Evolutionary conservation across 2,329 filamentous ascomycete genomes (phyloP).

Genomic region (Penicillium sp.): DNA sequence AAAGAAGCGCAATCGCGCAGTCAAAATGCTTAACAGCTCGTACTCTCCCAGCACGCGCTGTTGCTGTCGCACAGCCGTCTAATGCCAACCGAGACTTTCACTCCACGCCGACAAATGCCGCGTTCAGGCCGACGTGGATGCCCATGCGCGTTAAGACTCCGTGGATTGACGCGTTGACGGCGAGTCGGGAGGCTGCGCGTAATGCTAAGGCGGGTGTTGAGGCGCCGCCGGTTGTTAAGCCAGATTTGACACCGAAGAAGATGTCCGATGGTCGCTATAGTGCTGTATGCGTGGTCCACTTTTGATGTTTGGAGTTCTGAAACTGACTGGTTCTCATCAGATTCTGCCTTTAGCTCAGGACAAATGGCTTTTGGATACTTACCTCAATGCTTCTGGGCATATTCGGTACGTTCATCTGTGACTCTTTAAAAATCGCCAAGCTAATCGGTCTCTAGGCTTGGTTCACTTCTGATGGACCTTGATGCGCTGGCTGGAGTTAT

Average conservation of each 20-base stretch:
- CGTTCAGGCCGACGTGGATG: slow-evolving; percentile 44
- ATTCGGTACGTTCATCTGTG: slow-evolving; percentile 53
- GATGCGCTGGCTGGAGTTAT: slow-evolving; percentile 76
- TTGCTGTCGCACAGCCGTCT: slow-evolving; percentile 8
- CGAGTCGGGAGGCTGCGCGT: slow-evolving; percentile 48
- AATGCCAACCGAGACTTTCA: slow-evolving; percentile 27
- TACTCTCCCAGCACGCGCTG: slow-evolving; percentile 11
- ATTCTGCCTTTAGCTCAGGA: slow-evolving; percentile 69
- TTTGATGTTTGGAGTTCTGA: background rate
- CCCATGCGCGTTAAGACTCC: slow-evolving; percentile 64
- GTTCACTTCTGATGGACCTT: slow-evolving; percentile 76
- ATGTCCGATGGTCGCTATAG: slow-evolving; percentile 72
- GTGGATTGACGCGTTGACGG: slow-evolving; percentile 65
- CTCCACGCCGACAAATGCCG: slow-evolving; percentile 25
- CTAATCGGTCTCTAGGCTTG: slow-evolving; percentile 51
- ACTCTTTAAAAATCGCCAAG: slow-evolving; percentile 3
- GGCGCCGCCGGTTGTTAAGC: slow-evolving; percentile 39
- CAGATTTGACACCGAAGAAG: slow-evolving; percentile 63
- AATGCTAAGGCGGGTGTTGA: slow-evolving; percentile 17
- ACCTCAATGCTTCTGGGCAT: slow-evolving; percentile 73
- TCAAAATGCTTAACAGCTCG: slow-evolving; percentile 19
- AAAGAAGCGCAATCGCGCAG: slow-evolving; percentile 18
- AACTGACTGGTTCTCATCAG: slow-evolving; percentile 37
- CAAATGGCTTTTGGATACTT: slow-evolving; percentile 74
- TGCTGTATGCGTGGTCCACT: slow-evolving; percentile 51